These are phyloP conservation scores for Stereum hirsutum DNA, from an alignment of 1,284 basidiomycete species.

Conservation along the genomic window DNA sequence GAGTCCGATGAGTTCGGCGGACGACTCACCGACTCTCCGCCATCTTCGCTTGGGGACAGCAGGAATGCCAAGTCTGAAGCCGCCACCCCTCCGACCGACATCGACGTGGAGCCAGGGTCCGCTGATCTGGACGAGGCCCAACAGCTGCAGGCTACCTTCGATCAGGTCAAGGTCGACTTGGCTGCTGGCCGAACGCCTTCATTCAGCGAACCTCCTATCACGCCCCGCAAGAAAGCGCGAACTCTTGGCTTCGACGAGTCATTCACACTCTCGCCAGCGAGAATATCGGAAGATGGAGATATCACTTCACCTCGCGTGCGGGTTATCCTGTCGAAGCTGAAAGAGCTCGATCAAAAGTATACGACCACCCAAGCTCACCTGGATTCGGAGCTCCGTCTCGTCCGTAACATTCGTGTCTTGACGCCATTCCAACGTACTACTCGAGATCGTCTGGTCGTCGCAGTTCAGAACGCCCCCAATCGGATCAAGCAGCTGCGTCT, in stretches of 20 bases:
- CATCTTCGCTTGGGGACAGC: conserved; percentile 5
- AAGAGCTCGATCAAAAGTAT: conserved; percentile 54
- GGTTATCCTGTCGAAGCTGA: conserved; percentile 54
- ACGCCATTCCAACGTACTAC: conserved; percentile 84
- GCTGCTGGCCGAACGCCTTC: conserved; percentile 35
- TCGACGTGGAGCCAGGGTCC: conserved; percentile 32
- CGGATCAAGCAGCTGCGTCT: conserved; percentile 63
- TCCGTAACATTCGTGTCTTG: conserved; percentile 78
- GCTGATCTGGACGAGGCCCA: conserved; percentile 44
- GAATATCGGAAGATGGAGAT: conserved; percentile 10
- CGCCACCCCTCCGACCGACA: conserved; percentile 19
- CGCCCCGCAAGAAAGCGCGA: conserved; percentile 18
- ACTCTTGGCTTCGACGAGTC: conserved; percentile 23
- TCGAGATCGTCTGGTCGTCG: conserved; percentile 60
- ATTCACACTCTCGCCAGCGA: conserved; percentile 10
- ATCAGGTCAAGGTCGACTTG: conserved; percentile 78
- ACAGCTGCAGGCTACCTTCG: conserved; percentile 75
- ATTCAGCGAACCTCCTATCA: conserved; percentile 16
- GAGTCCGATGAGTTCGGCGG: conserved; percentile 14
- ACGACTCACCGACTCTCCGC: conserved; percentile 6
- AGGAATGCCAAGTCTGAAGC: conserved; percentile 19
- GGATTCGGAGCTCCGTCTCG: conserved; percentile 62
- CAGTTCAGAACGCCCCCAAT: conserved; percentile 59
- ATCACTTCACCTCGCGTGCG: conserved; percentile 40
- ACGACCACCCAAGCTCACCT: conserved; percentile 50